phyloP scores from a whole-genome alignment of 169 alveolate genomes.

The Cryptosporidium felis region DNA sequence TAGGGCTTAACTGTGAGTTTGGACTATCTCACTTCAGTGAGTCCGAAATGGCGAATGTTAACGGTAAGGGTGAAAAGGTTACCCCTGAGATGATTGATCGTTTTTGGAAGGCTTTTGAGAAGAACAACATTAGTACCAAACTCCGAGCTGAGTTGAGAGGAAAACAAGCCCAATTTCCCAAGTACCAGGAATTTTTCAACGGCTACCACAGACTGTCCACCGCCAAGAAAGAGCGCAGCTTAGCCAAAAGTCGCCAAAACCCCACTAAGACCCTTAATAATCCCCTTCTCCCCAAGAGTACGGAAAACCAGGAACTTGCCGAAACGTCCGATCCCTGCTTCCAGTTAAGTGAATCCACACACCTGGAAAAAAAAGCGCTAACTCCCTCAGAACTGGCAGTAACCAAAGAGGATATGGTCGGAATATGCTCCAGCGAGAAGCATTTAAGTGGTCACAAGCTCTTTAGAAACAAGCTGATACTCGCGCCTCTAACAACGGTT shows the following conservation, averaged over 20 bases:
- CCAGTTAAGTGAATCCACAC: no score
- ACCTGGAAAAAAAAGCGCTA: no score
- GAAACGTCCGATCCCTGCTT: no score
- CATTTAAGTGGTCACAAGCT: not conserved
- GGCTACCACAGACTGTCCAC: not conserved
- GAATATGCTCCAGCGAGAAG: not conserved
- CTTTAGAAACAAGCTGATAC: slow-evolving; percentile 26
- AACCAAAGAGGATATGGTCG: not conserved
- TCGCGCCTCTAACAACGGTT: slow-evolving; percentile 82
- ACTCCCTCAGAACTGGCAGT: no score
- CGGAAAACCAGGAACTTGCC: no score
- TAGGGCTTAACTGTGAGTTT: slow-evolving; percentile 51
- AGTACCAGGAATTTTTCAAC: slow-evolving; percentile 21
- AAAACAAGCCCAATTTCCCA: not conserved
- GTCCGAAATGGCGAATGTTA: slow-evolving; percentile 10
- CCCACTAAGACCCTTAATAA: not conserved
- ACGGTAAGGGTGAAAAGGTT: slow-evolving; percentile 45
- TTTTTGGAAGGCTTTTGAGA: slow-evolving; percentile 7
- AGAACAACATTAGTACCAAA: not conserved
- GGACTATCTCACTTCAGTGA: slow-evolving; percentile 20
- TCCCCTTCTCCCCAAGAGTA: not conserved
- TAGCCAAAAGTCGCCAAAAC: not conserved
- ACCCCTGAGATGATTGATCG: not conserved
- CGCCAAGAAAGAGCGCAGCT: not conserved
- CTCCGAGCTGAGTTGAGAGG: not conserved